These are phyloP conservation scores for Nicotiana attenuata DNA, from an alignment of 257 asterid species.

Conservation along the genomic window DNA sequence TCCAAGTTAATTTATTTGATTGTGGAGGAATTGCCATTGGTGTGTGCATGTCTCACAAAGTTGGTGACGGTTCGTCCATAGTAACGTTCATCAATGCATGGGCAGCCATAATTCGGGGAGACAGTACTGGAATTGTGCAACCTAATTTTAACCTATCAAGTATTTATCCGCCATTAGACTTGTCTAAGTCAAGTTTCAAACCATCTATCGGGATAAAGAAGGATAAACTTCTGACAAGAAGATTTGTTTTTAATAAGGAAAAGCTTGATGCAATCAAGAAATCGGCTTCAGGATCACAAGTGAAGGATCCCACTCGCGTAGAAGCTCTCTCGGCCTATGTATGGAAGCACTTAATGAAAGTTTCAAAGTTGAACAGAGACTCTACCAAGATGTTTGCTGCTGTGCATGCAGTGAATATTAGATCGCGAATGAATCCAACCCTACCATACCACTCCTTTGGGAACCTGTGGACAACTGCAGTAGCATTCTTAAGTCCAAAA, in stretches of 20 bases:
- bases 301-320: slow-evolving; percentile 38
- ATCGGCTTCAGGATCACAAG: slow-evolving; percentile 1
- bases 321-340: slow-evolving; percentile 42
- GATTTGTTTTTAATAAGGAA: slow-evolving; percentile 29
- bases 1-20: slow-evolving; percentile 30
- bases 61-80: slow-evolving; percentile 32
- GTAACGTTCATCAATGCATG: slow-evolving; percentile 33
- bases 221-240: slow-evolving; percentile 20
- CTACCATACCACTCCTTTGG: slow-evolving; percentile 21
- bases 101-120: slow-evolving; percentile 25
- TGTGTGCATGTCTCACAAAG: slow-evolving; percentile 27
- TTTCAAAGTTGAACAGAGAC: not conserved
- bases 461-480: slow-evolving; percentile 15
- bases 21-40: slow-evolving; percentile 36
- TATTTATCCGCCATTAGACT: slow-evolving; percentile 23
- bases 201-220: slow-evolving; percentile 7
- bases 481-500: slow-evolving; percentile 11
- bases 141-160: slow-evolving; percentile 12
- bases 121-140: not conserved
- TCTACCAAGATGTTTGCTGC: slow-evolving; percentile 7
- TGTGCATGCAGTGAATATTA: slow-evolving; percentile 27
- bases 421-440: slow-evolving; percentile 30
- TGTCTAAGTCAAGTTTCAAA: slow-evolving; percentile 16
- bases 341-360: slow-evolving; percentile 29
- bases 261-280: slow-evolving; percentile 23